Evolutionary conservation across 73 alveolate species (phyloP).

Genomic region (Symbiodinium natans): DNA sequence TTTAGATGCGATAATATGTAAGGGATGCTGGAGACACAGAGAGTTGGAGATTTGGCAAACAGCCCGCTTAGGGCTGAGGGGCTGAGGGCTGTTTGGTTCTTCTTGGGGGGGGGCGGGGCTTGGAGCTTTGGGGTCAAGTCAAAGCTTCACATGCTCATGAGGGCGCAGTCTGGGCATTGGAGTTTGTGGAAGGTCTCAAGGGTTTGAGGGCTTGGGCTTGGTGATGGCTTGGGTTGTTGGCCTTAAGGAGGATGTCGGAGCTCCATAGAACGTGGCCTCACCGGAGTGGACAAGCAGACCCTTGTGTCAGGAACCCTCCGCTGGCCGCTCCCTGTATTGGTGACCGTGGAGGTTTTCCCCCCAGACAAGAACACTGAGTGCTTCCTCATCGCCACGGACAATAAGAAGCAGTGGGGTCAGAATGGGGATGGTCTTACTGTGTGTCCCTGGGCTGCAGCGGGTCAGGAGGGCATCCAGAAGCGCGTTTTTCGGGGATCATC

Average conservation of each 20-base stretch:
- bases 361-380: not conserved
- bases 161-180: not conserved
- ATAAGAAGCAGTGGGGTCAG: not conserved
- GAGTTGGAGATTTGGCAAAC: not conserved
- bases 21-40: not conserved
- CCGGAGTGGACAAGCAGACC: no score
- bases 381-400: not conserved
- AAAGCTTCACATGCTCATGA: not conserved
- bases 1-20: not conserved
- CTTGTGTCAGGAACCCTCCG: not conserved
- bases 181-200: not conserved
- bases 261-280: no score
- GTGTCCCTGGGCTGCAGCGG: not conserved
- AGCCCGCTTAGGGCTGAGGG: not conserved
- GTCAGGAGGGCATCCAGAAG: no score
- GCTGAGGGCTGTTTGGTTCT: not conserved
- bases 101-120: not conserved
- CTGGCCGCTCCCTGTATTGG: not conserved
- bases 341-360: not conserved
- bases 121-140: not conserved
- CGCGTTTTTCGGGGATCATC: no score
- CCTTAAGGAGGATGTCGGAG: not conserved
- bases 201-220: not conserved
- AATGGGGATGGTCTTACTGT: not conserved
- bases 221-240: not conserved